Conservation (phyloP, 805 yeast genomes). For the Middelhovenomyces tepae region DNA sequence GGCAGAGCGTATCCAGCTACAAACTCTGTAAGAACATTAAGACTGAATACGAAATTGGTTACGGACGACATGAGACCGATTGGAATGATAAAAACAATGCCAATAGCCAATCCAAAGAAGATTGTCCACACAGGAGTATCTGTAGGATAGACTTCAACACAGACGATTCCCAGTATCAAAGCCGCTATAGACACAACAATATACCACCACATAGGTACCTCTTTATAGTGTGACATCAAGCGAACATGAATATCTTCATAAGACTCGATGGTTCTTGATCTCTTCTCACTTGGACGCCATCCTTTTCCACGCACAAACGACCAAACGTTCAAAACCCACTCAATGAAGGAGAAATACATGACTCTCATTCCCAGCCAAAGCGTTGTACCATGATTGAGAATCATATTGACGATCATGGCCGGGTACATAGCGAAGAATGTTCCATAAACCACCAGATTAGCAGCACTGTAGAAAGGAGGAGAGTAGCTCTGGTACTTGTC, state of each 20-base stretch:
- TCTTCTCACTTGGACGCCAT: no score
- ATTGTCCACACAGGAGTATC: slow-evolving; percentile 56
- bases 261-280: slow-evolving; percentile 25
- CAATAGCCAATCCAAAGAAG: slow-evolving; percentile 43
- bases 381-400: slow-evolving; percentile 38
- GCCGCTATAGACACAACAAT: slow-evolving; percentile 35
- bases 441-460: slow-evolving; percentile 49
- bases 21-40: slow-evolving; percentile 41
- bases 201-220: slow-evolving; percentile 56
- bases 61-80: slow-evolving; percentile 39
- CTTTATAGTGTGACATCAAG: slow-evolving; percentile 49
- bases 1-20: slow-evolving; percentile 49
- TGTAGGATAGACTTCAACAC: slow-evolving; percentile 31
- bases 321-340: slow-evolving; percentile 7
- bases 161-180: slow-evolving; percentile 36
- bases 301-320: slow-evolving; percentile 12
- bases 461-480: slow-evolving; percentile 59
- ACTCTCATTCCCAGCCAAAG: slow-evolving; percentile 3
- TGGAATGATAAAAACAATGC: slow-evolving; percentile 44
- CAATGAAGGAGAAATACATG: background rate
- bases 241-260: slow-evolving; percentile 46
- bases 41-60: slow-evolving; percentile 40
- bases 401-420: slow-evolving; percentile 42
- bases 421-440: slow-evolving; percentile 49
- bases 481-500: slow-evolving; percentile 45